phyloP scores from a whole-genome alignment of 1,284 basidiomycete genomes.

The Sanguinoderma infundibulare region DNA sequence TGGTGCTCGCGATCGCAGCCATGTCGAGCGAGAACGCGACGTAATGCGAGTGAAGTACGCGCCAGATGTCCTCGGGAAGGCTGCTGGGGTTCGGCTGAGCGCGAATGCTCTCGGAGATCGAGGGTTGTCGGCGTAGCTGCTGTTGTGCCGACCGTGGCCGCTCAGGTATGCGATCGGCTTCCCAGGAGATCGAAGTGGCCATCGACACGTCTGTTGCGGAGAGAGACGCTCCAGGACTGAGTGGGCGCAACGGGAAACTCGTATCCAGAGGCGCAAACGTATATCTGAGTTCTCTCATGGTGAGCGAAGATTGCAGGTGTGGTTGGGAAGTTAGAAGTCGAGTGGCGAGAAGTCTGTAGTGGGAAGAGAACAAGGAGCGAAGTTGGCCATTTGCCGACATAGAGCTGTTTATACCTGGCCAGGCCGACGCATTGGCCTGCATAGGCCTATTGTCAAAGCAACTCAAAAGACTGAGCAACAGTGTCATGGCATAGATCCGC shows the following conservation, averaged over 20 bases:
- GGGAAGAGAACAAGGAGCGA: conserved; percentile 7
- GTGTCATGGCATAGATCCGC: conserved; percentile 10
- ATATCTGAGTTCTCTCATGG: conserved; percentile 11
- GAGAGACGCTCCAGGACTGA: conserved; percentile 21
- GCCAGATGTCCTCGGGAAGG: conserved; percentile 15
- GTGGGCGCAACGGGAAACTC: conserved; percentile 13
- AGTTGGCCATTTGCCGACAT: not conserved
- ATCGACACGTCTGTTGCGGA: conserved; percentile 22
- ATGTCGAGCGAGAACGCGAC: conserved; percentile 28
- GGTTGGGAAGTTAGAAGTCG: not conserved
- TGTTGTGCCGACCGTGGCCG: conserved; percentile 21
- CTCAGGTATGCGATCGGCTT: conserved; percentile 13
- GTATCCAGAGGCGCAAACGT: conserved; percentile 16
- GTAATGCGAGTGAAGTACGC: conserved; percentile 25
- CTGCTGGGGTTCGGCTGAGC: conserved; percentile 3
- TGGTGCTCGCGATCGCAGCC: conserved; percentile 3
- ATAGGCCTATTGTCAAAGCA: conserved; percentile 16
- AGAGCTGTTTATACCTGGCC: conserved; percentile 14
- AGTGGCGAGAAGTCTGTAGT: conserved; percentile 1
- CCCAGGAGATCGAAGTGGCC: conserved; percentile 20
- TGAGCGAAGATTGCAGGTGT: conserved; percentile 1
- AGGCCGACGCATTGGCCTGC: conserved; percentile 11
- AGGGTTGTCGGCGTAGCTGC: conserved; percentile 16
- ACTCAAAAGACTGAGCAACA: conserved; percentile 16
- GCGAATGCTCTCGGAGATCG: conserved; percentile 8